Conservation (phyloP, 2,329 filamentous ascomycete species). For the Didymella pomorum region DNA sequence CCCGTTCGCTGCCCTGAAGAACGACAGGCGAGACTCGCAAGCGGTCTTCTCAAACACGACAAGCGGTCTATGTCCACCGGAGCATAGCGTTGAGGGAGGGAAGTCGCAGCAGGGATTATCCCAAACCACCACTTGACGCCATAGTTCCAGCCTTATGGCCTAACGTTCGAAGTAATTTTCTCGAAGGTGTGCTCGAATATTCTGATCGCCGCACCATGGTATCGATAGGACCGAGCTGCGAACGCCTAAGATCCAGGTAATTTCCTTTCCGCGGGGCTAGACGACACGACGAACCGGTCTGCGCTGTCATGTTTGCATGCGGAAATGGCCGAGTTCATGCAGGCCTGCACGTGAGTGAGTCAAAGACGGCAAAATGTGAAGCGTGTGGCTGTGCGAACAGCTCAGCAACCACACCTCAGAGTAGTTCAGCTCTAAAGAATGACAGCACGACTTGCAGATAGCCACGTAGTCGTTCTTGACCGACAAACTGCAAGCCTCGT, state of each 20-base stretch:
- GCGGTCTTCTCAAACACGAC: conserved; percentile 1
- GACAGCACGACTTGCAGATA: conserved; percentile 36
- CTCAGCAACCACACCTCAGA: conserved; percentile 29
- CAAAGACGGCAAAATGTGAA: conserved; percentile 12
- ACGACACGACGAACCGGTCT: conserved; percentile 21
- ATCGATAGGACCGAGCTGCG: conserved; percentile 27
- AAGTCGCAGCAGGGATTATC: conserved; percentile 19
- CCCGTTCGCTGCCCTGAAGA: conserved; percentile 19
- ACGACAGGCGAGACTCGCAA: conserved; percentile 20
- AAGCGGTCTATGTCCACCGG: conserved; percentile 12
- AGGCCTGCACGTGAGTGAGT: conserved; percentile 25
- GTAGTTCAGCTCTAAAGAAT: conserved; percentile 12
- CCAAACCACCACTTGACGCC: conserved; percentile 7
- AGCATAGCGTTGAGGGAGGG: conserved; percentile 19
- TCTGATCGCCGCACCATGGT: conserved; percentile 29
- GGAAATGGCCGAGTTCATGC: conserved; percentile 38
- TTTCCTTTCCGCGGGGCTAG: conserved; percentile 27
- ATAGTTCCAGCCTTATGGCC: conserved; percentile 26
- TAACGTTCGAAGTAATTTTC: conserved; percentile 22
- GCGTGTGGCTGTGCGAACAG: conserved; percentile 36
- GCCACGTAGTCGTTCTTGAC: conserved; percentile 39
- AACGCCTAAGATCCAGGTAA: conserved; percentile 19
- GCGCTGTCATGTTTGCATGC: conserved; percentile 23
- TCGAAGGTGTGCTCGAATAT: conserved; percentile 16
- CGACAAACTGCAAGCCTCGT: conserved; percentile 33